Conservation (phyloP, 345 rosid species). For the Murraya paniculata region DNA sequence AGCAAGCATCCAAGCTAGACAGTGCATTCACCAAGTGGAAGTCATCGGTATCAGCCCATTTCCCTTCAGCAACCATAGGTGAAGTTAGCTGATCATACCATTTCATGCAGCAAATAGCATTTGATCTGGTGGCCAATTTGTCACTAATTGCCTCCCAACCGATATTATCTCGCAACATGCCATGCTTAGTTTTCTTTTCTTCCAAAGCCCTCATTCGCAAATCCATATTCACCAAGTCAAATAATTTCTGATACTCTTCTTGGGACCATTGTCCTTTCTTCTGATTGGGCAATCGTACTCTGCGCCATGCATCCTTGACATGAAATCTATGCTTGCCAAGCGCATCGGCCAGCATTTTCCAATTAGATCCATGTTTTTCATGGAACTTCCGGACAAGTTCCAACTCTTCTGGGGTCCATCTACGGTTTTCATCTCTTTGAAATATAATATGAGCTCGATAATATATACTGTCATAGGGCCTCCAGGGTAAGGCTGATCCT, state of each 20-base stretch:
- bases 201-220: constrained; percentile 46
- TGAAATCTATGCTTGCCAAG: constrained; percentile 66
- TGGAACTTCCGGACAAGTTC: constrained; percentile 40
- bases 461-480: constrained; percentile 41
- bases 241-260: constrained; percentile 63
- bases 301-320: constrained; percentile 76
- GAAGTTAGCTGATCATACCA: constrained; percentile 67
- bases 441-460: constrained; percentile 63
- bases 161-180: constrained; percentile 71
- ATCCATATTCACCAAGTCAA: constrained; percentile 68
- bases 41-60: constrained; percentile 77
- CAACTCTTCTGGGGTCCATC: constrained; percentile 64
- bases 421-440: constrained; percentile 41
- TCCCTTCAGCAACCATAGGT: constrained; percentile 59
- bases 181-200: constrained; percentile 56
- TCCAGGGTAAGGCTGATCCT: constrained; percentile 57
- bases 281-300: constrained; percentile 34
- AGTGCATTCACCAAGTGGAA: constrained; percentile 55
- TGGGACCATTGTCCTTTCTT: constrained; percentile 64
- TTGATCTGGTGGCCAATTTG: constrained; percentile 35
- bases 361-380: constrained; percentile 56
- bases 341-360: constrained; percentile 56
- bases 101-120: constrained; percentile 44
- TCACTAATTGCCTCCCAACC: constrained; percentile 71
- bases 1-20: constrained; percentile 58